phyloP scores from a whole-genome alignment of 2,329 filamentous ascomycete genomes.

The Diaporthe amygdali region DNA sequence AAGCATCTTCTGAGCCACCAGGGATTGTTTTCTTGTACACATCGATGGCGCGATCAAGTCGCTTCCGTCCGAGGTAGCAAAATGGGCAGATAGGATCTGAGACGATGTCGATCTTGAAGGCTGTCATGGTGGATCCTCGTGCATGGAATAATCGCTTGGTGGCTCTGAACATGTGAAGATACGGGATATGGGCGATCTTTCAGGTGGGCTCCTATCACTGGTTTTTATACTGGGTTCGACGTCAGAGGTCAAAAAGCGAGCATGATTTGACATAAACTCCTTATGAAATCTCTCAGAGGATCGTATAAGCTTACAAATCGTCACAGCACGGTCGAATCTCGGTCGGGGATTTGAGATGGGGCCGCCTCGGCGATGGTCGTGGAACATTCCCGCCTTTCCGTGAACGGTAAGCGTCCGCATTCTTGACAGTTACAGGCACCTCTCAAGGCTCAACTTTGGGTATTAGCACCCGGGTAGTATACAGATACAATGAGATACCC shows the following conservation, averaged over 20 bases:
- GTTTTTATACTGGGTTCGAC: background rate
- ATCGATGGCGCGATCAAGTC: slow-evolving; percentile 74
- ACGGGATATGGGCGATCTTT: background rate
- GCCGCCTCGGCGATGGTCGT: background rate
- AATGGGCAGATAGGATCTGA: slow-evolving; percentile 83
- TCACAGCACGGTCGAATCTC: background rate
- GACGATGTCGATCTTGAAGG: slow-evolving; percentile 77
- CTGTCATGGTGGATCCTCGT: slow-evolving; percentile 62
- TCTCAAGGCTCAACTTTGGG: background rate
- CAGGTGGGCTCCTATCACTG: background rate
- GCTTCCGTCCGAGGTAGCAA: slow-evolving; percentile 81
- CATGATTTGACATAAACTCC: background rate
- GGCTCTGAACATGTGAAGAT: background rate
- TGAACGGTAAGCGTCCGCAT: background rate
- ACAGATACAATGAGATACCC: background rate
- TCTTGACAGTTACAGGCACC: background rate
- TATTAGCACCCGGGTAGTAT: background rate
- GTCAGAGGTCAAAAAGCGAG: background rate
- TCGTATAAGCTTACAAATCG: slow-evolving; percentile 20
- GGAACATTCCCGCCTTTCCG: background rate
- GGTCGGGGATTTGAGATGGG: background rate
- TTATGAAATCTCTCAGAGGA: background rate
- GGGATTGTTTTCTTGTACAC: slow-evolving; percentile 69
- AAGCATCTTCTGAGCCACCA: slow-evolving; percentile 65
- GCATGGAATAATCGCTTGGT: slow-evolving; percentile 13